Evolutionary conservation across 805 yeast genomes (phyloP).

Genomic region (Candida odintsovae): DNA sequence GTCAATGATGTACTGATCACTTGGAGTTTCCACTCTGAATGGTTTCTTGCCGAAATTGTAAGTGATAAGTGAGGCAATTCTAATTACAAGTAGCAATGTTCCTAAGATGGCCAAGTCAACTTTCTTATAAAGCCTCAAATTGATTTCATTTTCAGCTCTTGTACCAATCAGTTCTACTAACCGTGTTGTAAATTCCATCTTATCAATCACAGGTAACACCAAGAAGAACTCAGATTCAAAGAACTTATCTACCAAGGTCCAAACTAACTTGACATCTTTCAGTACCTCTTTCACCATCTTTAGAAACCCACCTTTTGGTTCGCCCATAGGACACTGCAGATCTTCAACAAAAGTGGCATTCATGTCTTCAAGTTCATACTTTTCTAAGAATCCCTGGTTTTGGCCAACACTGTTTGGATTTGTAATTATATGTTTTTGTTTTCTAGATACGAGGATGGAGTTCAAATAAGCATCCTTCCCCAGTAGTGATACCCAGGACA

Average conservation of each 20-base stretch:
- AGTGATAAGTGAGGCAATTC: conserved; percentile 17
- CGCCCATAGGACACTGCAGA: not conserved
- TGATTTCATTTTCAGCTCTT: conserved; percentile 1
- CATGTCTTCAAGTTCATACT: conserved; percentile 4
- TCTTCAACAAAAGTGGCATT: not conserved
- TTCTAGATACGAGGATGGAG: conserved; percentile 8
- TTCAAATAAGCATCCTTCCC: conserved; percentile 21
- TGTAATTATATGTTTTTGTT: conserved; percentile 1
- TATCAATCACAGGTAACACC: conserved; percentile 17
- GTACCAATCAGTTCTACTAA: conserved; percentile 15
- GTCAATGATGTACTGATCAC: conserved; percentile 15
- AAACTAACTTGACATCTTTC: conserved; percentile 15
- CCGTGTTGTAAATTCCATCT: conserved; percentile 10
- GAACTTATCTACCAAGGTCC: conserved; percentile 21
- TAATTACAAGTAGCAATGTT: conserved; percentile 16
- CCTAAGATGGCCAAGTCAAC: conserved; percentile 17
- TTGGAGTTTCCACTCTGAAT: not conserved
- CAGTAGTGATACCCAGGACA: conserved; percentile 22
- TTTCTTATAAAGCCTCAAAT: conserved; percentile 14
- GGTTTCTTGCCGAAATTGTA: conserved; percentile 16
- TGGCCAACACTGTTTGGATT: not conserved
- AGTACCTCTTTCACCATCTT: conserved; percentile 1
- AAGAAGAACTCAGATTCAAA: conserved; percentile 19
- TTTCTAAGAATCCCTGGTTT: conserved; percentile 1
- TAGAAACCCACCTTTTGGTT: not conserved